Base-by-base conservation (phyloP, 108 stramenopile genomes). In the Skeletonema marinoi region DNA sequence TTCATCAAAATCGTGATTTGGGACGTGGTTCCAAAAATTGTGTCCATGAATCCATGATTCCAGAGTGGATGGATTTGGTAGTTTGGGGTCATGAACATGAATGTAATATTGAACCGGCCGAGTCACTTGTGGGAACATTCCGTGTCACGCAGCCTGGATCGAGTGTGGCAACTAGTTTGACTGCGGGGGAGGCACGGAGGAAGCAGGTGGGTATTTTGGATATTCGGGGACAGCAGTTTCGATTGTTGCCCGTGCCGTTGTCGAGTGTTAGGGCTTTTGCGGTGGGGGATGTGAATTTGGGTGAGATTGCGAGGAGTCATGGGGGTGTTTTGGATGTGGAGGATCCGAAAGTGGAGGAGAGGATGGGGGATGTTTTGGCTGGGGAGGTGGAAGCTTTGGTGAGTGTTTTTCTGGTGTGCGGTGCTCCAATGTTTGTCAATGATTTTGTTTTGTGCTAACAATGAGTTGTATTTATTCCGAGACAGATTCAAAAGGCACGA, bases 21-120 rank as follows among this genome's bases (percentile, higher is more conserved):
- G 98, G 98, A 33, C 75, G 99, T 16, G 98, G 99, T 9, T 76
- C 78, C 59, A 99, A 99, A 81, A 97, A 97, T 60, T 98, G 97
- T 73, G 87, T 98, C 39, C 97, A 97, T 68, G 98, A 98, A 79
- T 78, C 85, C 63, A 97, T 98, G 97, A 98, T 99, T 13, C 99
- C 99, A 1, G 96, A 97, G 70, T 99, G 98, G 97, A 98, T 98
- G 86, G 98, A 98, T 76, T 82, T 98, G 36, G 96, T 87, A 38
- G 82, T 97, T 32, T 98, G 93, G 94, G 96, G 95, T 4, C 98
- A 99, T 75, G 99, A 98, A 87, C 99, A 99, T 81, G 98, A 98
- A 76, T 97, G 94, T 82, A 75, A 79, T 61, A 91, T 97, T 61
- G 87, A 89, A 25, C 90, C 96, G 8, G 70, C 80, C 38, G 96